Conservation (phyloP, 495 filamentous ascomycete species). For the Wilcoxina mikolae region DNA sequence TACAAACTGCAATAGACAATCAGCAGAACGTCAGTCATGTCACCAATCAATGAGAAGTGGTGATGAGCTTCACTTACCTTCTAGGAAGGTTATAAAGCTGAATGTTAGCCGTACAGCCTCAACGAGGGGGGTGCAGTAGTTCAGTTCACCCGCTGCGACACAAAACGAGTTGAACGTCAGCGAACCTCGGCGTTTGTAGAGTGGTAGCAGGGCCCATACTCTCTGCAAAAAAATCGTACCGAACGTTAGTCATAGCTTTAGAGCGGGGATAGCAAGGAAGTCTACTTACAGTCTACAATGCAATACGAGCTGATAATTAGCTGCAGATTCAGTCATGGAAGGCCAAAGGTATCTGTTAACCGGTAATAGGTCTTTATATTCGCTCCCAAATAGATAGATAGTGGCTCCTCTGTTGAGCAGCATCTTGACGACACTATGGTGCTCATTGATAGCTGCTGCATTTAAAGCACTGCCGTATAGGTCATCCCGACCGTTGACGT, state of each 20-base stretch:
- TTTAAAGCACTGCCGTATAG: conserved; percentile 8
- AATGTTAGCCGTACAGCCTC: not conserved
- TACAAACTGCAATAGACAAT: not conserved
- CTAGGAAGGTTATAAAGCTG: not conserved
- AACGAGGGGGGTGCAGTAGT: not conserved
- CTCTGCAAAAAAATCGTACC: not conserved
- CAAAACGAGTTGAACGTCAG: not conserved
- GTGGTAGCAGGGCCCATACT: not conserved
- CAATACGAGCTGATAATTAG: not conserved
- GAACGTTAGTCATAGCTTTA: not conserved
- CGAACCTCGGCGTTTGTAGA: not conserved
- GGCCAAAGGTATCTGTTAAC: not conserved
- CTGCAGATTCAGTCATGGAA: not conserved
- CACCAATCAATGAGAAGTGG: not conserved
- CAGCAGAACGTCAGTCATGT: not conserved
- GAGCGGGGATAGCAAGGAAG: not conserved
- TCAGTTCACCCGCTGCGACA: conserved; percentile 1
- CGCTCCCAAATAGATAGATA: not conserved
- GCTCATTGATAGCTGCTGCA: conserved; percentile 3
- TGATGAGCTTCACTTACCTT: not conserved
- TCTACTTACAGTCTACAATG: not conserved
- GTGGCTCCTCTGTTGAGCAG: not conserved
- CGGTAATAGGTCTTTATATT: not conserved
- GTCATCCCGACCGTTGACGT: not conserved
- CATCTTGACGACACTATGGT: conserved; percentile 1